Base-by-base conservation (phyloP, 441 rosid species). In the Rhodomyrtus psidioides region DNA sequence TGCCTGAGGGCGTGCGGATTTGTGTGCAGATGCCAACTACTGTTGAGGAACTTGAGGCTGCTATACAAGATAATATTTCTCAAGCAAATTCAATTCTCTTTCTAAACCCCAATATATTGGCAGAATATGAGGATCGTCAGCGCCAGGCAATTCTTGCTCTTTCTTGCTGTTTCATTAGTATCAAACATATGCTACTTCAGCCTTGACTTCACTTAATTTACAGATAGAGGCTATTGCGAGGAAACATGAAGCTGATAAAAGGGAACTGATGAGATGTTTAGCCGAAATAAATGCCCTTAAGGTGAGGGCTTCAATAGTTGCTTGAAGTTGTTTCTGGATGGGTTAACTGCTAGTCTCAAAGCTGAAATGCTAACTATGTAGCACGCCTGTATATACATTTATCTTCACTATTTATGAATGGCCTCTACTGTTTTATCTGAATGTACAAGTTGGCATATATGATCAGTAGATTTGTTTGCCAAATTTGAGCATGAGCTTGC, bases 31-130 rank as follows among this genome's bases (percentile, higher is more conserved):
- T 97, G 99, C 98, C 99, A 79, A 91, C 95, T 49, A 96, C 99
- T 44, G 88, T 97, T 60, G 99, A 96, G 93, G 99, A 97, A 87
- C 84, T 97, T 91, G 95, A 95, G 89, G 99, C 98, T 84, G 98
- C 97, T 42, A 96, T 96, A 85, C 96, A 95, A 89, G 99, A 95
- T 89, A 92, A 89, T 84, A 85, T 92, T 53, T 90, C 96, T 89
- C 95, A 94, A 91, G 99, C 99, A 82, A 97, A 97, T 90, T 95
- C 99, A 79, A 95, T 94, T 86, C 94, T 93, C 83, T 95, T 92
- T 59, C 91, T 97, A 84, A 97, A 97, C 91, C 95, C 93, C 84
- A 97, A 97, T 88, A 91, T 95, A 46, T 86, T 97, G 83, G 91
- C 93, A 87, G 98, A 96, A 90, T 97, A 97, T 88, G 96, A 96